phyloP scores from a whole-genome alignment of 768 basidiomycete species.

The Zangia roseola region DNA sequence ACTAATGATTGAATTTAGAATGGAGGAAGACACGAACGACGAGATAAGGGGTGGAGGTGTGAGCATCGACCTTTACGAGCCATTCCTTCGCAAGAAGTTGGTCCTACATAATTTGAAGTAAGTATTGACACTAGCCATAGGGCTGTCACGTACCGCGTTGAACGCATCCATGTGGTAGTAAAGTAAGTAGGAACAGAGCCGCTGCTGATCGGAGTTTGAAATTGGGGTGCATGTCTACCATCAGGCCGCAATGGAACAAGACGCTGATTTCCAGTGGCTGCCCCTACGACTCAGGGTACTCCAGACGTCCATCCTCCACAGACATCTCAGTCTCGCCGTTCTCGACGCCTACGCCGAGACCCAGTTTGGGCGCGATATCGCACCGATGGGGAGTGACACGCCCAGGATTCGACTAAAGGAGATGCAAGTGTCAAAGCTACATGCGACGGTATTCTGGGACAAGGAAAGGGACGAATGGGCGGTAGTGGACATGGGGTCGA shows the following conservation, averaged over 20 bases:
- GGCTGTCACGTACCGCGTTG: slow-evolving; percentile 36
- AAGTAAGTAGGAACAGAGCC: too few relatives aligned
- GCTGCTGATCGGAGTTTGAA: slow-evolving; percentile 24
- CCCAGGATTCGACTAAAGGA: slow-evolving; percentile 77
- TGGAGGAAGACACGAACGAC: slow-evolving; percentile 48
- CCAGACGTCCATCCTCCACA: slow-evolving; percentile 48
- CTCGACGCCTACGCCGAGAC: slow-evolving; percentile 63
- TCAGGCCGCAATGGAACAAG: slow-evolving; percentile 10
- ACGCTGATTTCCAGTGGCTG: slow-evolving; percentile 55
- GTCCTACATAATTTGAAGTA: too few relatives aligned
- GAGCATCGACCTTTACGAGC: slow-evolving; percentile 64
- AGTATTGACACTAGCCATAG: neutral
- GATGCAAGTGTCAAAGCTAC: slow-evolving; percentile 80
- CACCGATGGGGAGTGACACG: slow-evolving; percentile 46
- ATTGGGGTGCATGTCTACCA: neutral
- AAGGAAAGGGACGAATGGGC: slow-evolving; percentile 57
- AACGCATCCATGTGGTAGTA: slow-evolving; percentile 50
- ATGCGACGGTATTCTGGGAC: slow-evolving; percentile 77
- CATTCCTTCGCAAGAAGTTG: slow-evolving; percentile 67
- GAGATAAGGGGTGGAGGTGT: slow-evolving; percentile 65
- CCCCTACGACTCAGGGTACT: slow-evolving; percentile 40
- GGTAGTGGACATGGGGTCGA: slow-evolving; percentile 82
- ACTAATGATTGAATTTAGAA: slow-evolving; percentile 8
- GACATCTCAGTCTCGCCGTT: slow-evolving; percentile 50
- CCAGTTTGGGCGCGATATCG: slow-evolving; percentile 72